Base-by-base conservation (phyloP, 2,329 filamentous ascomycete species). In the Magnaporthiopsis poae region DNA sequence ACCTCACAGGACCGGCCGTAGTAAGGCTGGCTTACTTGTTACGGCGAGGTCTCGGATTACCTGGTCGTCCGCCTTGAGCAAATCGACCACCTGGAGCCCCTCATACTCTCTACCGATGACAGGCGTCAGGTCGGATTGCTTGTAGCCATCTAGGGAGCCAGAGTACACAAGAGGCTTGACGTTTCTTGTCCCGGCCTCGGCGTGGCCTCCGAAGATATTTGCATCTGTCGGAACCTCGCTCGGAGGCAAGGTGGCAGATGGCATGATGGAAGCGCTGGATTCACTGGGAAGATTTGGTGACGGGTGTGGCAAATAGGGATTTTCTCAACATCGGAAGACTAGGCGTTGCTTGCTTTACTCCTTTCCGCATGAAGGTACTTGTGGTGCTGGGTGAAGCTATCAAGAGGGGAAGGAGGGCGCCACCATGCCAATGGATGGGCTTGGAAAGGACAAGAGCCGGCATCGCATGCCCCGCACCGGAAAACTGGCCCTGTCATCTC, bases 21-120 rank as follows among this genome's bases (percentile, higher is more conserved):
- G 11, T 12, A 13, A n/a, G 59, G 18, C 21, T 8, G 7, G 69
- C 75, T 67, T 75, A 86, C 84, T 82, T 0, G 83, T 86, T 65
- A 88, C 84, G 21, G 84, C 86, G 25, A 87, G 75, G 69, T 86
- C 84, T 25, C 79, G 80, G 46, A 86, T 77, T 64, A 82, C 75
- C 25, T 79, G 76, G 60, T 86, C 82, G 61, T 77, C 75, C 65
- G 71, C 74, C 66, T 71, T 70, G 59, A 78, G 69, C 36, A 78
- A 66, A 71, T 76, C 71, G 21, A 68, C 71, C 52, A 79, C 72
- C 66, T 78, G 75, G 15, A 79, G 73, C 12, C 72, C 73, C 12
- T 72, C 71, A 70, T 80, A 84, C 70, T 84, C 82, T 39, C 78
- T 78, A 1, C 82, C 82, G 60, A 84, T 83, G 61, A 80, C 77